Evolutionary conservation across 345 rosid genomes (phyloP), one percentile per base, ranked within the genome.

Genomic region (Camelina neglecta): DNA sequence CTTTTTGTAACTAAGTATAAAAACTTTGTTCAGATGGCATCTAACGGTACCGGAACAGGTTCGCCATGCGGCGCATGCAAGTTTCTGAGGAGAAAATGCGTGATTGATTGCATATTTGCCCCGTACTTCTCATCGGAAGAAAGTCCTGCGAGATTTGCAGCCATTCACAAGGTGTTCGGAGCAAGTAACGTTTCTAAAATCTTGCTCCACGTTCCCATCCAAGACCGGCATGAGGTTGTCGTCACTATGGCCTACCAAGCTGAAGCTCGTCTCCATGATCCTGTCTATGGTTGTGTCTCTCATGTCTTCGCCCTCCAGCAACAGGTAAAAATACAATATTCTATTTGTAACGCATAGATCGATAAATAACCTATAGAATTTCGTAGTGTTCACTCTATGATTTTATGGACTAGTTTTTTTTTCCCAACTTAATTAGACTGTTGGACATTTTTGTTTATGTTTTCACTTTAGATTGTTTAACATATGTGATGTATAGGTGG

Each of bases 61-160:
- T 83, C 86, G 1, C 88, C 88, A 0, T 85, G 88, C 29, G 86
- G 86, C 11, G 88, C 88, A 21, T 85, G 86, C 82, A 85, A 83
- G 69, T 85, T 85, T 66, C 73, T 85, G 58, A 57, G 88, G 50
- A 39, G 88, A 41, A 83, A 81, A 74, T 85, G 88, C 29, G 82
- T 81, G 12, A 29, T 73, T 24, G 86, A 75, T 55, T 85, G 86
- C 50, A 49, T 83, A 16, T 83, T 85, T 54, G 72, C 78, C n/a
- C 72, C 86, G 1, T 85, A 85, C 38, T 85, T 85, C 55, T 71
- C 77, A 67, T 79, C 85, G 10, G 86, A 85, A n/a, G 86, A 83
- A 75, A 84, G 85, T 11, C 66, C 81, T 4, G 81, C 83, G 0
- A 63, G 80, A 20, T 83, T 83, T 60, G 85, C 88, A 1, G 88